phyloP scores from a whole-genome alignment of 345 rosid species.

The Raphanus raphanistrum region DNA sequence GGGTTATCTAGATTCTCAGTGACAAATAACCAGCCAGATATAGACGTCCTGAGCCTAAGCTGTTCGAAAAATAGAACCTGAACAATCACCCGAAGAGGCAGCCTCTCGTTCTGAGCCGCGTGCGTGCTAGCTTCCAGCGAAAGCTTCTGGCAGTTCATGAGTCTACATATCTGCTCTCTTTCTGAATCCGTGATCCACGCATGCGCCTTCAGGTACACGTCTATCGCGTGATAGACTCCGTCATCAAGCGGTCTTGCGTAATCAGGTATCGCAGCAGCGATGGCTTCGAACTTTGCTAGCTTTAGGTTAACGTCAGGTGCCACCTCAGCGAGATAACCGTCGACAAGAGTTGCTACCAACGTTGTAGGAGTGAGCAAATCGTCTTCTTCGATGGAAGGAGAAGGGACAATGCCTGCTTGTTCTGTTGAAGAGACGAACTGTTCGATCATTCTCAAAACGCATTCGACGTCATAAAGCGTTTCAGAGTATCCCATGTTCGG shows the following conservation, averaged over 20 bases:
- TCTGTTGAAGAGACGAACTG: slow-evolving; percentile 51
- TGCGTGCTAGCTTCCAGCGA: slow-evolving; percentile 84
- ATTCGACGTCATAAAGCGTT: slow-evolving; percentile 65
- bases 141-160: slow-evolving; percentile 81
- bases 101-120: slow-evolving; percentile 82
- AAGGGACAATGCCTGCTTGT: slow-evolving; percentile 44
- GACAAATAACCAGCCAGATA: slow-evolving; percentile 71
- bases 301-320: slow-evolving; percentile 72
- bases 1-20: slow-evolving; percentile 62
- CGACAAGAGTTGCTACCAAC: slow-evolving; percentile 59
- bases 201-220: slow-evolving; percentile 78
- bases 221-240: slow-evolving; percentile 72
- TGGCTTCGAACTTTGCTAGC: slow-evolving; percentile 57
- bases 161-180: slow-evolving; percentile 73
- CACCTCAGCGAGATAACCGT: slow-evolving; percentile 67
- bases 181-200: slow-evolving; percentile 76
- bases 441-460: slow-evolving; percentile 65
- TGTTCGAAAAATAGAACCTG: slow-evolving; percentile 83
- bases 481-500: slow-evolving; percentile 63
- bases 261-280: slow-evolving; percentile 64
- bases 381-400: slow-evolving; percentile 41
- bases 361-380: slow-evolving; percentile 52
- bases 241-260: slow-evolving; percentile 69
- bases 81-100: slow-evolving; percentile 70
- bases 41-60: slow-evolving; percentile 66